These are phyloP conservation scores for Pythium coloratum DNA, from an alignment of 352 stramenopile genomes.

Conservation along the genomic window DNA sequence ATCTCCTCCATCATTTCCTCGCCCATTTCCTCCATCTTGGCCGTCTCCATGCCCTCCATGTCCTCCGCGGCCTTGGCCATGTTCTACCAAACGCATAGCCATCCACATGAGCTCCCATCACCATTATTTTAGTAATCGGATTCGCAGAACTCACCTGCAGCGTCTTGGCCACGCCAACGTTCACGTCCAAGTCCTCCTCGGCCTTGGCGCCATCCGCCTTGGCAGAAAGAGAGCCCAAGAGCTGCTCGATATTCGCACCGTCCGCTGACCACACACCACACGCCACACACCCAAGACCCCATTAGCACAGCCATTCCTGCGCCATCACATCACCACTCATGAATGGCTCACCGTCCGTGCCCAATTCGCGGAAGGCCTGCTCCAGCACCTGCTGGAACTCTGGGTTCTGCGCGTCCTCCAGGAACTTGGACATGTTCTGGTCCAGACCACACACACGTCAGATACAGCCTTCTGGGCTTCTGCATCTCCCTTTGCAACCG, in stretches of 20 bases:
- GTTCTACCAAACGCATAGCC: slow-evolving; percentile 42
- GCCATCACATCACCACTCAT: neutral
- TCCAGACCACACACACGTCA: neutral
- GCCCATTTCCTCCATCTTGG: slow-evolving; percentile 87
- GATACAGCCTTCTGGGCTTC: neutral
- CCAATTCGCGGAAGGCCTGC: slow-evolving; percentile 86
- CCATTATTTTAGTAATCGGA: neutral
- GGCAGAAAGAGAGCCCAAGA: slow-evolving; percentile 55
- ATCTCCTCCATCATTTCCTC: slow-evolving; percentile 97
- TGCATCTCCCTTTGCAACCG: neutral
- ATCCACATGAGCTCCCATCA: neutral
- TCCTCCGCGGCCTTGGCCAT: slow-evolving; percentile 88
- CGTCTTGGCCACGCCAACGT: slow-evolving; percentile 82
- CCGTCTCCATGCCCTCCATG: slow-evolving; percentile 81
- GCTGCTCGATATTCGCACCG: slow-evolving; percentile 65
- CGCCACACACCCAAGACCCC: neutral
- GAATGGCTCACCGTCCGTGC: slow-evolving; percentile 44
- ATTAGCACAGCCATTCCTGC: neutral
- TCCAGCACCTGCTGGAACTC: slow-evolving; percentile 87
- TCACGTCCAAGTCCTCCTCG: slow-evolving; percentile 69
- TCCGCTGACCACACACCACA: slow-evolving; percentile 34
- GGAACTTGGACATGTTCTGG: slow-evolving; percentile 85
- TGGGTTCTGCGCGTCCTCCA: slow-evolving; percentile 84
- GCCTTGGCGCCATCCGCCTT: slow-evolving; percentile 38
- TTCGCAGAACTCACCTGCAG: slow-evolving; percentile 47